Evolutionary conservation across 345 rosid genomes (phyloP), one percentile per base, ranked within the genome.

Genomic region (Salix koriyanagi): DNA sequence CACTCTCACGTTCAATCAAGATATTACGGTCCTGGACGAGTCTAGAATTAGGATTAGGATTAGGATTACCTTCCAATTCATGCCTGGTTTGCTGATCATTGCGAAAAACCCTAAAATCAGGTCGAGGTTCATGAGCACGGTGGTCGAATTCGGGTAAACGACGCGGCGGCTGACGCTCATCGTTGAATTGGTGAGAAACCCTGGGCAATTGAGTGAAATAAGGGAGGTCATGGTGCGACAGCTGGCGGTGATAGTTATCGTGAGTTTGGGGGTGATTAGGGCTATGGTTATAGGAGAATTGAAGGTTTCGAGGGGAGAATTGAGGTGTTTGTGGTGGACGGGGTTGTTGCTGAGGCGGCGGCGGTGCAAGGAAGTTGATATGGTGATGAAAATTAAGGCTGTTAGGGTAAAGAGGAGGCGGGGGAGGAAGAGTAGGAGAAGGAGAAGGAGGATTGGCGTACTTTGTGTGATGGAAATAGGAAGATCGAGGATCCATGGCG

Each of bases 1-100:
- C 74, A n/a, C 83, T 86, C 74, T 39, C 28, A 48, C 66, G 60
- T 15, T 65, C 71, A 78, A 70, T 67, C 74, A 37, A 68, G 5
- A 61, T 9, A 50, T 32, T 66, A 18, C 76, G 69, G 52, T 86
- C 88, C 77, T 79, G 90, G 37, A 87, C 79, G 79, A 86, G 70
- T 90, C 92, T 88, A 83, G 86, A 79, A 75, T 41, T 39, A 37
- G 39, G 25, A 34, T 36, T 39, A 37, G 39, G 25, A 34, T 36
- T 21, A 1, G 46, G 26, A 19, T 75, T 76, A 44, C 77, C 66
- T 58, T 84, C 90, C 60, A 85, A 71, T 50, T 78, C 91, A 79
- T 78, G 89, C 86, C 84, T 87, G 60, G 70, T 70, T 71, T 73
- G 76, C 26, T 66, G 79, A n/a, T 79, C n/a, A 37, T 73, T 79